A percentile compares a stretch with the other conserved stretches of the same genome.
Evolutionary conservation across 2,329 filamentous ascomycete species (phyloP).

Genomic region (Metarhizium rileyi): DNA sequence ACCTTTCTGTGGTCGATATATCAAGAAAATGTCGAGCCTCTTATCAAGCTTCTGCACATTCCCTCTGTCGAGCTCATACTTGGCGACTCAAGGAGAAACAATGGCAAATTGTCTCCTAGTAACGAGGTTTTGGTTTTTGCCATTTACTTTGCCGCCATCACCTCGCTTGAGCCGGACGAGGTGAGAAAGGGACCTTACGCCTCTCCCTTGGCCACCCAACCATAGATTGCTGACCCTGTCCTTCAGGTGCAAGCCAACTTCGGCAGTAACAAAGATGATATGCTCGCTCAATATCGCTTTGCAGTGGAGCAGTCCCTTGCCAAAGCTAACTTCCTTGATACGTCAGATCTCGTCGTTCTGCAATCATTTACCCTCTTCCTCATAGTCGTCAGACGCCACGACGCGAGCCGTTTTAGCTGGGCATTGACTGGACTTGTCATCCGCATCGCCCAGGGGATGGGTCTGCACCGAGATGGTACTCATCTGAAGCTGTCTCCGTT

Average conservation of each 20-base stretch:
- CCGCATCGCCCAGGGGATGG: conserved; percentile 50
- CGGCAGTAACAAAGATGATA: conserved; percentile 31
- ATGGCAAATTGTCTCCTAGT: conserved; percentile 44
- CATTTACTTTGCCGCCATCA: conserved; percentile 49
- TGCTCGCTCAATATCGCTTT: conserved; percentile 38
- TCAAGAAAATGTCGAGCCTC: conserved; percentile 63
- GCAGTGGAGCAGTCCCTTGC: conserved; percentile 48
- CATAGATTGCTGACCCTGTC: not conserved
- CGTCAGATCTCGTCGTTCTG: conserved; percentile 45
- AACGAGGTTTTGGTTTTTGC: conserved; percentile 56
- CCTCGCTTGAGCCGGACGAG: conserved; percentile 50
- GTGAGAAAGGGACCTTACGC: conserved; percentile 26
- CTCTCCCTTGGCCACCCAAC: not conserved
- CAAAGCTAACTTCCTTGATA: conserved; percentile 47
- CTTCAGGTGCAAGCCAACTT: conserved; percentile 28
- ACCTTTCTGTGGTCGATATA: conserved; percentile 61
- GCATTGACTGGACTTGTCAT: conserved; percentile 46
- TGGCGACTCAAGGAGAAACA: conserved; percentile 48
- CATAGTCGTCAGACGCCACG: conserved; percentile 34
- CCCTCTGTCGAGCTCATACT: conserved; percentile 55
- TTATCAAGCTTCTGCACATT: conserved; percentile 62
- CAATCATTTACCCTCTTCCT: conserved; percentile 51
- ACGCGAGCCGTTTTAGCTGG: conserved; percentile 48
- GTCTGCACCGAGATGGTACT: conserved; percentile 47
- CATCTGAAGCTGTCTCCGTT: conserved; percentile 44